Base-by-base conservation (phyloP, 331 rosid species). In the Stylosanthes scabra region DNA sequence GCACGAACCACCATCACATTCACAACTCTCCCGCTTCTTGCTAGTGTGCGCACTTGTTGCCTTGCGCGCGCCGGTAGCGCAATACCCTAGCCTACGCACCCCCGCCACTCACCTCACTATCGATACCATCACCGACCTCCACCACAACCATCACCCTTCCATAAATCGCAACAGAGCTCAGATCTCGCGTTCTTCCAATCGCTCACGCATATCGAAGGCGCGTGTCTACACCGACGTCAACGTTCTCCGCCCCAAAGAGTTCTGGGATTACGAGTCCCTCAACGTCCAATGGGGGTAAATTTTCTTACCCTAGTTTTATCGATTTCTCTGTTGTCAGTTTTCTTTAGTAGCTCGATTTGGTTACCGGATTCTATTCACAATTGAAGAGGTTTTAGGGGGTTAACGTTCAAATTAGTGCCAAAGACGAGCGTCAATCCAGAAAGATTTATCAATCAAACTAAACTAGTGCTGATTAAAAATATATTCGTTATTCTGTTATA, bases 241-340 rank as follows among this genome's bases (percentile, higher is more conserved):
- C 74, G 97, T 91, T 81, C 65, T 86, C 68, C 98, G 93, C 78
- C 98, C 98, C 56, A 93, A 93, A 67, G 98, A 93, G 72, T 89
- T 91, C 67, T 93, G 98, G 97, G 98, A 93, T 54, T 93, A 93
- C 82, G 98, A 93, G 80, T 87, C 98, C 77, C 97, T 93, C 87
- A 74, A 96, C 79, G 92, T 93, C 72, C 97, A 93, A 56, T 93
- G 97, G 98, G 98, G 98, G 98, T 93, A 89, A 74, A 29, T 10
- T 40, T 25, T 49, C 25, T 27, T 3, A 85, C 78, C 80, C 83
- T 76, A 76, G 65, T 46, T 49, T 47, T 3, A 11, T 44, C 49
- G 11, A 9, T 44, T 44, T 9, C 49, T 44, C 11, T 63, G 2
- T 25, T 72, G 2, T 11, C 56, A 0, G 28, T 31, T 62, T 62